Evolutionary conservation across 2,329 filamentous ascomycete species (phyloP), one percentile per base, ranked within the genome.

Genomic region (Epichloe scottii): DNA sequence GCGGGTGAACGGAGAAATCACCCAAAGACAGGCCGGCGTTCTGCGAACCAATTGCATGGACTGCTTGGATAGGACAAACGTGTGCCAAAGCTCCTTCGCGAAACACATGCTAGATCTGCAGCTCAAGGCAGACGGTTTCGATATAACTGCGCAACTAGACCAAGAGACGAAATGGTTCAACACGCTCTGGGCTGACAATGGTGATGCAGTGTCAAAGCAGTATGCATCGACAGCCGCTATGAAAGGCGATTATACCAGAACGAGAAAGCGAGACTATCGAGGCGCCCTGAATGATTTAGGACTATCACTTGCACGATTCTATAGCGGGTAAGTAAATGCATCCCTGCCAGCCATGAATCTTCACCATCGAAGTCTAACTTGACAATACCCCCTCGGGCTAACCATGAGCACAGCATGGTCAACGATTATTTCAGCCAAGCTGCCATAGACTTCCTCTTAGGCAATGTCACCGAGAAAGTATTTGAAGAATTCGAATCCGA

Each of bases 1-100:
- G 2, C 70, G 75, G 49, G 59, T 67, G 12, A 66, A 71, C 17
- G 75, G 73, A 2, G 62, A 66, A 33, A 53, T 77, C 14, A 58
- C 67, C 15, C 58, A 63, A 4, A 70, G 63, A 45, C 90, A 96
- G 63, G 74, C 71, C 26, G 90, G 90, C 1, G 79, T 95, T 6
- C 66, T 97, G n/a, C 78, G 93, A 51, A 96, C 89, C 2, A 98
- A 98, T 62, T 98, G 93, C 66, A 97, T 98, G 93, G 93, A 98
- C 63, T 98, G 93, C 59, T 72, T 98, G 10, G 93, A 98, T 64
- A 81, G 93, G 21, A 98, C 93, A 2, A 97, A 97, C 58, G 90
- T 98, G 21, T 89, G 90, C 40, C 91, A 97, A 67, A 95, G 88
- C 62, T 93, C 89, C 0, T 90, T 90, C 63, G 93, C 81, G 5